Evolutionary conservation across 108 stramenopile species (phyloP), one percentile per base, ranked within the genome.

Genomic region (Aurantiochytrium sp.): DNA sequence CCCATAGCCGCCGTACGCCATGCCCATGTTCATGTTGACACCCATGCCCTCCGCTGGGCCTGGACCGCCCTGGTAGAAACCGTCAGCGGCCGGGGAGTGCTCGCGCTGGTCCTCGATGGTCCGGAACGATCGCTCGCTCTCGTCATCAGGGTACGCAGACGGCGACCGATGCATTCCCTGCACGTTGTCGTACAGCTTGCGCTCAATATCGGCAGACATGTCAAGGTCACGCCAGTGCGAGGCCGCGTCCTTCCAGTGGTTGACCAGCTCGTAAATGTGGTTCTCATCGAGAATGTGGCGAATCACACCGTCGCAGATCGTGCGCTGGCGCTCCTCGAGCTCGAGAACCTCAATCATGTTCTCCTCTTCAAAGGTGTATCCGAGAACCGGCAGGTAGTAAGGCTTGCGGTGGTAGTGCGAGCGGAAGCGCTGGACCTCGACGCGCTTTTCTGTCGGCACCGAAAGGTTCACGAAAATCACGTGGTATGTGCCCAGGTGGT

Each of bases 311-410:
- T 81, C 73, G 73, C 73, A 81, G 73, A 41, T 48, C 73, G 73
- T 48, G 19, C 73, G 73, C 39, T 48, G 42, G 30, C 42, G 73
- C 27, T 48, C 73, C 27, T 81, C 73, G 45, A 6, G 42, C 34
- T 65, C 59, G 3, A 65, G 59, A 1, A 65, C 59, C 10, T 65
- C 59, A 4, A 65, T 19, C 59, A 65, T 65, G 45, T 81, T 41
- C n/a, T 81, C 73, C 45, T 81, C 73, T 27, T 81, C 73, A 48
- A 81, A 81, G 3, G 73, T 48, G 73, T 48, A 81, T 48, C 73
- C 73, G 45, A 81, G 73, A 12, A 81, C 45, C 6, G 73, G 73
- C 27, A 81, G 17, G 73, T 81, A 81, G 39, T 81, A 81, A 6
- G 73, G 73, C 39, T 81, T 48, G 39, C 73, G 42, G 45, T 41